These are phyloP conservation scores for Saturnispora kantuleensis DNA, from an alignment of 805 yeast species.

Conservation along the genomic window DNA sequence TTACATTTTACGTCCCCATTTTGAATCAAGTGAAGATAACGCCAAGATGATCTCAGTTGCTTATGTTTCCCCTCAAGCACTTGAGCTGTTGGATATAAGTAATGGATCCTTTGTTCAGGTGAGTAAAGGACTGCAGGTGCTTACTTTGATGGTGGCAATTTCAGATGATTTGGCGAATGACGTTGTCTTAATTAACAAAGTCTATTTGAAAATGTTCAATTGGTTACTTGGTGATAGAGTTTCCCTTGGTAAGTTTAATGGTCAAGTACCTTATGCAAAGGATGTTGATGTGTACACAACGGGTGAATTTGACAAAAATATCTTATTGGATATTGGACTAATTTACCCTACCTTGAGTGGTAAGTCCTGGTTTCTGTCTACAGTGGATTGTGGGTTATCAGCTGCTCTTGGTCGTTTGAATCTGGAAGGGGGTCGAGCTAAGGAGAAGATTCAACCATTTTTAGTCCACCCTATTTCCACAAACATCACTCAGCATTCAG, in stretches of 20 bases:
- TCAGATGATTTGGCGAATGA: slow-evolving; percentile 22
- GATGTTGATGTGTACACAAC: slow-evolving; percentile 9
- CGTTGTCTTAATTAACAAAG: slow-evolving; percentile 20
- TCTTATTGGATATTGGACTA: slow-evolving; percentile 46
- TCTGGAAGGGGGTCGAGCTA: too few species aligned
- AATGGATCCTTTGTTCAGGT: slow-evolving; percentile 22
- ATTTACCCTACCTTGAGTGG: slow-evolving; percentile 40
- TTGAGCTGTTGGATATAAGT: slow-evolving; percentile 16
- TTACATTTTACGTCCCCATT: slow-evolving; percentile 22
- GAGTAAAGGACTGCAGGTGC: slow-evolving; percentile 17
- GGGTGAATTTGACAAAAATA: slow-evolving; percentile 30
- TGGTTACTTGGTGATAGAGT: slow-evolving; percentile 26
- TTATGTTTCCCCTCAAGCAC: slow-evolving; percentile 19
- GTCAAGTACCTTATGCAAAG: slow-evolving; percentile 38
- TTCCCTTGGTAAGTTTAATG: slow-evolving; percentile 33
- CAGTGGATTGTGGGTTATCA: too few species aligned
- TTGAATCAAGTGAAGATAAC: background rate
- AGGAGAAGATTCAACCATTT: slow-evolving; percentile 12
- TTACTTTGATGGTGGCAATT: slow-evolving; percentile 9
- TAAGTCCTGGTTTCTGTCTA: background rate
- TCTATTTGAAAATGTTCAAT: slow-evolving; percentile 15
- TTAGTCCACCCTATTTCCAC: slow-evolving; percentile 21
- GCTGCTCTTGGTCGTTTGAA: background rate
- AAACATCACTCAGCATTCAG: slow-evolving; percentile 25
- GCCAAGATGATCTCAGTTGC: slow-evolving; percentile 14